Base-by-base conservation (phyloP, 495 filamentous ascomycete genomes). In the Penicillium crystallinum region DNA sequence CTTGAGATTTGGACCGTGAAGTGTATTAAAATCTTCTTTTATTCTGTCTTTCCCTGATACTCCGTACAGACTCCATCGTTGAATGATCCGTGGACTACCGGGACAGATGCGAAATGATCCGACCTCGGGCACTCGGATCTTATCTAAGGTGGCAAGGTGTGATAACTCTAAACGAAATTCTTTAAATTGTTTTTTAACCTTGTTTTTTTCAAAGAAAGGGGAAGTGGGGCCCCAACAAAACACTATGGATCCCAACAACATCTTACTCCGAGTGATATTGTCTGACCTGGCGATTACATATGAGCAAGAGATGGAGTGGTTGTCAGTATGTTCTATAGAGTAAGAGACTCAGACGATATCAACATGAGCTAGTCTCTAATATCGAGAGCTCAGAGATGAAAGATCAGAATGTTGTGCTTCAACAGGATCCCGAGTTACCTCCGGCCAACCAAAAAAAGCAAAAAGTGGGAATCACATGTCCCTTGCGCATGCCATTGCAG, bases 191-290 rank as follows among this genome's bases (percentile, higher is more conserved):
- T n/a, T n/a, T n/a, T 50, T 50, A 41, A 25, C 38, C 19, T 42
- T 23, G 48, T 50, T 27, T 41, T 50, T 50, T 50, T 50, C 48
- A 35, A 37, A 47, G 23, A n/a, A 29, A 17, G 31, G 43, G 34
- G 31, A 33, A 37, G 48, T 42, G 48, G 48, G 48, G 48, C 48
- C 48, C 46, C 48, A 50, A 50, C 48, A 50, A 50, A 50, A 50
- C 46, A 21, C 22, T 4, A 37, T 25, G 34, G 33, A 21, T 40
- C 48, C 48, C 48, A 50, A 50, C 48, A 50, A 50, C n/a, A n/a
- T n/a, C n/a, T n/a, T n/a, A 37, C 37, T 31, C 6, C 3, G 11
- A 9, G 45, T 17, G 3, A 12, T 18, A 33, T 15, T 46, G 33
- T 21, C 33, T 34, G 25, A 35, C 17, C 15, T 14, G 31, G 2